These are phyloP conservation scores for Chiua virens DNA, from an alignment of 768 basidiomycete genomes.

Conservation along the genomic window DNA sequence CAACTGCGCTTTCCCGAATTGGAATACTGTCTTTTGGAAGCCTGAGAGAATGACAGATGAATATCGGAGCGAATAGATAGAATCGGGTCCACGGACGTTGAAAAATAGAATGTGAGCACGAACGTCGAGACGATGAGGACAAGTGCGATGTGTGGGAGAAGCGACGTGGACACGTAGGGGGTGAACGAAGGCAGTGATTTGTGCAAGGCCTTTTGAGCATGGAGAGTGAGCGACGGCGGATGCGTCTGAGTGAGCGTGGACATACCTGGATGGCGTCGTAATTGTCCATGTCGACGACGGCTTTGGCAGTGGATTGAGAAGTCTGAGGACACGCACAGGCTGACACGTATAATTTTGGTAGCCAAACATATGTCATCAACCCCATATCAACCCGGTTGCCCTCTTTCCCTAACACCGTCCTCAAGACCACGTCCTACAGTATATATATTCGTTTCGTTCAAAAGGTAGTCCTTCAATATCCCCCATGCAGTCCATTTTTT, in stretches of 20 bases:
- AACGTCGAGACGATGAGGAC: constrained; percentile 75
- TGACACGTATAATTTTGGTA: constrained; percentile 46
- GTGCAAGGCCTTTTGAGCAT: constrained; percentile 55
- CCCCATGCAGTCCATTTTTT: not conserved
- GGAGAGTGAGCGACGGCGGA: not conserved
- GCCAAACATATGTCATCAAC: constrained; percentile 67
- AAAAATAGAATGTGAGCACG: constrained; percentile 86
- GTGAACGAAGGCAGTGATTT: constrained; percentile 65
- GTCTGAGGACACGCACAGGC: constrained; percentile 16
- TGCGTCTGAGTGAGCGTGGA: not conserved
- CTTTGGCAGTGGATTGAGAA: not conserved
- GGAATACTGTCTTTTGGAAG: constrained; percentile 73
- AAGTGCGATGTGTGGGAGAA: constrained; percentile 76
- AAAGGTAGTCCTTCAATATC: constrained; percentile 3
- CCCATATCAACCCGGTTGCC: constrained; percentile 39
- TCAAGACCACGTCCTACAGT: constrained; percentile 20
- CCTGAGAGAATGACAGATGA: constrained; percentile 40
- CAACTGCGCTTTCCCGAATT: constrained; percentile 67
- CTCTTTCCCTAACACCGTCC: constrained; percentile 10
- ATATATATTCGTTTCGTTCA: constrained; percentile 6
- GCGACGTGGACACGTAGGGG: constrained; percentile 62
- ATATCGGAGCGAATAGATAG: not conserved
- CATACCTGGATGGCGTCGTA: constrained; percentile 58
- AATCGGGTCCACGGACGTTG: constrained; percentile 56
- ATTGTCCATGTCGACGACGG: constrained; percentile 47